Evolutionary conservation across 208 protist genomes (phyloP), one percentile per base, ranked within the genome.

Genomic region (Leishmania turanica): DNA sequence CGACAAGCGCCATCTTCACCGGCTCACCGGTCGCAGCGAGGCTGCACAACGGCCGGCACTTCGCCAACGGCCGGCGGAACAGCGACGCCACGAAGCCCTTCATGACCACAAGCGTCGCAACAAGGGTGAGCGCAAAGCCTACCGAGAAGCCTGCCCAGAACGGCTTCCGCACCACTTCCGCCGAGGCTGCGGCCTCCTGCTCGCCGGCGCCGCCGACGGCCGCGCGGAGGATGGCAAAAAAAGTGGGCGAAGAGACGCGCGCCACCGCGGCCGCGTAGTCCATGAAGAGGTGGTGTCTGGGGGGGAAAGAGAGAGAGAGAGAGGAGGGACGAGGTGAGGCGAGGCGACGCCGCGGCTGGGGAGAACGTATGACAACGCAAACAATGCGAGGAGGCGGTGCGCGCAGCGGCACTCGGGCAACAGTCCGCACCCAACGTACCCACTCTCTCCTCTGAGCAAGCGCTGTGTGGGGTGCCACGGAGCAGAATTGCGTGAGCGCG

Each of bases 1-100:
- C 96, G 4, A 98, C 91, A 1, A 99, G 83, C 34, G 96, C 95
- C 94, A 98, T 97, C 84, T 99, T 98, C 27, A 95, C 68, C 54
- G 92, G 83, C 81, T 96, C 93, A 1, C 84, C 82, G 2, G 77
- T 62, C 2, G 60, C 66, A 15, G 75, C 77, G 45, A 82, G 83
- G 74, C 68, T 76, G 78, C 78, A n/a, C 27, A 82, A 24, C 54
- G 78, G 72, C 8, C 71, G 76, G 42, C 45, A 60, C 81, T 49
- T 81, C 72, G 66, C 72, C 62, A 31, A 37, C 40, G 81, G 62
- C 77, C 81, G 78, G 58, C 53, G 60, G 21, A 77, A 45, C 77
- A 74, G 75, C 64, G 71, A 78, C n/a, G 47, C 49, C 56, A 77
- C 1, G 9, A 62, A 40, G n/a, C 73, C 62, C 24, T 49, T 37